These are phyloP conservation scores for Calonectria fujianensis DNA, from an alignment of 2,329 filamentous ascomycete genomes.

Conservation along the genomic window DNA sequence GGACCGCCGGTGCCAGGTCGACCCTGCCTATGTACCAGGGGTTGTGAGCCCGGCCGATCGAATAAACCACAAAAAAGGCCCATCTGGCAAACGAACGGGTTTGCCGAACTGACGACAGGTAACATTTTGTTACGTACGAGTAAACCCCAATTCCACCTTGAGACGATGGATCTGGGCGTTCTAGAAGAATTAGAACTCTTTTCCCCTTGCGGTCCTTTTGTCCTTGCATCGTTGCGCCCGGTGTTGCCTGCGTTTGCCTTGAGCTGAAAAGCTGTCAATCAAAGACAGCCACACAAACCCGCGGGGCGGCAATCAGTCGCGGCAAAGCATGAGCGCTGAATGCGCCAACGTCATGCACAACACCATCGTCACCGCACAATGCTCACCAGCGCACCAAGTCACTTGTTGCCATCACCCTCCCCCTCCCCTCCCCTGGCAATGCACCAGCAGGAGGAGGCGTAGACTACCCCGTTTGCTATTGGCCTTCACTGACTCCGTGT, in stretches of 20 bases:
- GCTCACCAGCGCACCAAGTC: constrained; percentile 24
- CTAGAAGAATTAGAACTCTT: constrained; percentile 30
- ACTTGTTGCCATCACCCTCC: constrained; percentile 24
- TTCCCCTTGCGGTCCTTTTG: constrained; percentile 6
- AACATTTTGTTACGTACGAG: constrained; percentile 48
- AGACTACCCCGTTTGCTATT: background rate
- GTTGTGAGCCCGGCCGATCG: constrained; percentile 36
- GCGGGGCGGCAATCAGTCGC: constrained; percentile 16
- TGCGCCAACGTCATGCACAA: constrained; percentile 29
- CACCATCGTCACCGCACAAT: background rate
- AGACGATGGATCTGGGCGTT: constrained; percentile 33
- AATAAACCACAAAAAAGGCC: constrained; percentile 12
- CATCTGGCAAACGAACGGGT: constrained; percentile 33
- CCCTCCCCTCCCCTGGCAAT: background rate
- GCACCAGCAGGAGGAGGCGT: background rate
- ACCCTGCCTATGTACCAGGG: constrained; percentile 11
- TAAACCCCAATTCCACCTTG: constrained; percentile 27
- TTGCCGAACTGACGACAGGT: constrained; percentile 33
- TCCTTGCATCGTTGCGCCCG: constrained; percentile 1
- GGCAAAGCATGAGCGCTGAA: constrained; percentile 22
- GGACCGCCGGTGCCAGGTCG: constrained; percentile 28
- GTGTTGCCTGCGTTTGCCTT: background rate
- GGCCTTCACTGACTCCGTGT: background rate
- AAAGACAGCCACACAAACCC: background rate
- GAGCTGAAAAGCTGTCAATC: constrained; percentile 13